Evolutionary conservation across 2,329 filamentous ascomycete species (phyloP), one percentile per base, ranked within the genome.

Genomic region (Sarocladiaceae sp.): DNA sequence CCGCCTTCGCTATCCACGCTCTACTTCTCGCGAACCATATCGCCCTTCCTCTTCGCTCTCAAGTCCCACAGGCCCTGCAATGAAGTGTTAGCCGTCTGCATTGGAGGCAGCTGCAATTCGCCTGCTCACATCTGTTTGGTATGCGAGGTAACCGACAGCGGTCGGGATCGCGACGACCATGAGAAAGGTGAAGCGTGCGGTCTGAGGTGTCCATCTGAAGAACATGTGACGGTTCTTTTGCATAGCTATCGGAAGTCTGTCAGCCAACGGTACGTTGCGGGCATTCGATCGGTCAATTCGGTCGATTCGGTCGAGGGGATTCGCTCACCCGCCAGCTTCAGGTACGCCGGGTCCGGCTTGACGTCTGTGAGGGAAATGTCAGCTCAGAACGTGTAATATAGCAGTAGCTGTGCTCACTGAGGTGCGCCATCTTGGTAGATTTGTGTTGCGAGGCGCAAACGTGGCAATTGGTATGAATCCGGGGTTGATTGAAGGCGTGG

Each of bases 151-250:
- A 44, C 84, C 84, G 59, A 96, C 62, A 53, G 88, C 75, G 36
- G 74, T 70, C 7, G 94, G 94, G 39, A 97, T 80, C 51, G 86
- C 74, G 29, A 84, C 74, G 54, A 87, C 80, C 71, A 93, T 97
- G 58, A 86, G 76, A 66, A 97, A 83, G 4, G 86, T 85, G 64
- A 97, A 71, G 74, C 82, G 84, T 26, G 90, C 90, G 42, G 90
- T 96, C 64, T 88, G 80, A 50, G 84, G 81, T 31, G 88, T 97
- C 90, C 90, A 97, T 71, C 90, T 83, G 82, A 97, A 99, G 82
- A 90, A 96, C 74, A 90, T 90, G 82, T 92, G 87, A 59, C 94
- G 87, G 76, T 89, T 90, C 64, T 81, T 77, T 64, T 80, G 83
- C 84, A 97, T 88, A 69, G 87, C 92, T 96, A 64, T 61, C 54